phyloP scores from a whole-genome alignment of 768 basidiomycete species.

The Podaxis mareebaensis region DNA sequence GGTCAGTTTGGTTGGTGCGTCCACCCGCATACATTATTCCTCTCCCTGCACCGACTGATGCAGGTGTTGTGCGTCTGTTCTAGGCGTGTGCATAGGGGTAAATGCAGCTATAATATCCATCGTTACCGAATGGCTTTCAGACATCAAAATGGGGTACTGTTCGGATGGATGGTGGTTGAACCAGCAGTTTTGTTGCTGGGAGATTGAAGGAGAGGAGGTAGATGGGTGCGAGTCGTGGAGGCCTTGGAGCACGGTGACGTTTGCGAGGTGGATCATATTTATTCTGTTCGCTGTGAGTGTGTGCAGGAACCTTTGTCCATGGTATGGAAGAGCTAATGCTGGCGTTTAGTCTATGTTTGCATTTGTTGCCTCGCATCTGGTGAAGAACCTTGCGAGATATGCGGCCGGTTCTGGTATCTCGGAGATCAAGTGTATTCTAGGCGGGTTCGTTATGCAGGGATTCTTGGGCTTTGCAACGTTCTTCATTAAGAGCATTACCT shows the following conservation, averaged over 20 bases:
- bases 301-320: background rate
- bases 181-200: conserved; percentile 98
- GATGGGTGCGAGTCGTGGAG: conserved; percentile 91
- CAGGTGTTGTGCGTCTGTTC: background rate
- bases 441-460: conserved; percentile 96
- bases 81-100: conserved; percentile 88
- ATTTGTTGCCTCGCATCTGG: conserved; percentile 86
- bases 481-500: conserved; percentile 88
- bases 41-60: background rate
- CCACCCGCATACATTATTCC: background rate
- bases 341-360: conserved; percentile 71
- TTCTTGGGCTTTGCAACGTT: conserved; percentile 90
- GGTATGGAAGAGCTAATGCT: background rate
- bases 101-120: conserved; percentile 97
- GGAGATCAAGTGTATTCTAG: conserved; percentile 97
- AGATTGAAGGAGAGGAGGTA: conserved; percentile 79
- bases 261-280: conserved; percentile 83
- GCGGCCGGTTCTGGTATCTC: conserved; percentile 98
- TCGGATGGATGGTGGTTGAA: conserved; percentile 98
- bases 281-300: conserved; percentile 82
- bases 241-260: conserved; percentile 75
- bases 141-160: conserved; percentile 98
- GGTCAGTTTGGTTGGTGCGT: conserved; percentile 84
- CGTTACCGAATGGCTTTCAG: conserved; percentile 94
- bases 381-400: conserved; percentile 86